These are phyloP conservation scores for Fusarium bactridioides DNA, from an alignment of 2,329 filamentous ascomycete genomes.

Conservation along the genomic window DNA sequence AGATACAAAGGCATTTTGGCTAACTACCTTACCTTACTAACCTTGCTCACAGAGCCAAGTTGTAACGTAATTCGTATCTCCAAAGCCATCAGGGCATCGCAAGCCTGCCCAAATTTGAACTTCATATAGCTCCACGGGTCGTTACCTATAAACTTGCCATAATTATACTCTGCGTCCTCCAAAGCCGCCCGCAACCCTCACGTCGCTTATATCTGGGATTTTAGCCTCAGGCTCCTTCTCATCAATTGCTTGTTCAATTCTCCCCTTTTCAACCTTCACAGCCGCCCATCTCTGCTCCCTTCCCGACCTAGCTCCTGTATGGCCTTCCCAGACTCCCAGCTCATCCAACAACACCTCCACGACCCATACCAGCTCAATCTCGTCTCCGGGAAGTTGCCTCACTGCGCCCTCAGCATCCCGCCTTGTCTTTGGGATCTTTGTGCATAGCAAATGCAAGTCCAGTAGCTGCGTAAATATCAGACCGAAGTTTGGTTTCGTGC, in stretches of 20 bases:
- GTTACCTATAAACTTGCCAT: not conserved
- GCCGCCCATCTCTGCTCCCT: constrained; percentile 64
- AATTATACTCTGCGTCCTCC: constrained; percentile 11
- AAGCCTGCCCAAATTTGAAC: not conserved
- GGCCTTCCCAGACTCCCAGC: constrained; percentile 53
- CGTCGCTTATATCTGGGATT: not conserved
- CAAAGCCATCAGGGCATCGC: not conserved
- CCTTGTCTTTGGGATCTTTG: constrained; percentile 50
- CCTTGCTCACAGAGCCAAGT: too few relatives aligned
- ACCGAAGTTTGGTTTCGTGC: constrained; percentile 62
- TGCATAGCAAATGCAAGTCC: constrained; percentile 63
- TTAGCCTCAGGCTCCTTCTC: constrained; percentile 4
- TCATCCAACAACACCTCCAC: constrained; percentile 63
- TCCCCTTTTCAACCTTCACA: constrained; percentile 52
- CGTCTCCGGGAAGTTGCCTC: not conserved
- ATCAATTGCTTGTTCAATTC: constrained; percentile 51
- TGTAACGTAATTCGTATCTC: not conserved
- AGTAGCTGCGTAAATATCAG: constrained; percentile 62
- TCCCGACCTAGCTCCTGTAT: constrained; percentile 40
- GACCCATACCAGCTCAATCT: constrained; percentile 49
- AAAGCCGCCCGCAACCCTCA: constrained; percentile 13
- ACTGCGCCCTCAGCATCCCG: constrained; percentile 49
- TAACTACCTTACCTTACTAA: not conserved
- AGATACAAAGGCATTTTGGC: not conserved
- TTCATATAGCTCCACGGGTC: not conserved